Conservation (phyloP, 768 basidiomycete species). For the Mycena belliarum region DNA sequence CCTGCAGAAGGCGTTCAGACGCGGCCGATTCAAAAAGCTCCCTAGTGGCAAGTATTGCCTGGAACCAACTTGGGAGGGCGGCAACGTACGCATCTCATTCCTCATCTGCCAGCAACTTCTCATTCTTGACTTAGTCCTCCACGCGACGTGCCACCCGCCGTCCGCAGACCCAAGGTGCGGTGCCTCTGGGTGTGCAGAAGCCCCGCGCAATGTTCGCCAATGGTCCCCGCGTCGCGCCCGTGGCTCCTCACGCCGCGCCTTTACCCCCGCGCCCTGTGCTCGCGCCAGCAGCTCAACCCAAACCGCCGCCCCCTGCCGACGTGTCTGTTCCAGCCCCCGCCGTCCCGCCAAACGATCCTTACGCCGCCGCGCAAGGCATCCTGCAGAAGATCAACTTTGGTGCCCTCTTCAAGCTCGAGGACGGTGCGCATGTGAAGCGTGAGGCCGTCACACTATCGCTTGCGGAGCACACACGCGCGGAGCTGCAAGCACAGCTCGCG, state of each 20-base stretch:
- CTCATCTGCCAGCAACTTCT: not conserved
- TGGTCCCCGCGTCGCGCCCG: conserved; percentile 2
- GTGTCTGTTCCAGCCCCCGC: conserved; percentile 4
- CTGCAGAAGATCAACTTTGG: conserved; percentile 47
- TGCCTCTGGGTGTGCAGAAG: not conserved
- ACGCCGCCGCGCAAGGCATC: conserved; percentile 55
- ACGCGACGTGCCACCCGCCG: conserved; percentile 75
- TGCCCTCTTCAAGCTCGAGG: conserved; percentile 11
- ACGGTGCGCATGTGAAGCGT: conserved; percentile 12
- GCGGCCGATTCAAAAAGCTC: conserved; percentile 79
- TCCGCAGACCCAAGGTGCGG: conserved; percentile 57
- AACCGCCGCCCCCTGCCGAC: not conserved
- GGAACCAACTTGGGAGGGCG: conserved; percentile 80
- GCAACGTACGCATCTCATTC: conserved; percentile 54
- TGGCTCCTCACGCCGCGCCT: not conserved
- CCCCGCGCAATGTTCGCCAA: conserved; percentile 19
- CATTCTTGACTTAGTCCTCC: conserved; percentile 51
- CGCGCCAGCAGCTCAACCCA: not conserved
- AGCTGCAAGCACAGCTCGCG: conserved; percentile 72
- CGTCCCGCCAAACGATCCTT: conserved; percentile 12
- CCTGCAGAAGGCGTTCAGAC: conserved; percentile 80
- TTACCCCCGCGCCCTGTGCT: not conserved
- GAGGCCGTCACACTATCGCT: conserved; percentile 27
- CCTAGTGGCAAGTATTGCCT: conserved; percentile 73
- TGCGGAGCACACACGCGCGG: conserved; percentile 54